A percentile compares a stretch with the other conserved stretches of the same genome.
phyloP scores from a whole-genome alignment of 176 grass and related monocot genomes.

The Oryza longistaminata region DNA sequence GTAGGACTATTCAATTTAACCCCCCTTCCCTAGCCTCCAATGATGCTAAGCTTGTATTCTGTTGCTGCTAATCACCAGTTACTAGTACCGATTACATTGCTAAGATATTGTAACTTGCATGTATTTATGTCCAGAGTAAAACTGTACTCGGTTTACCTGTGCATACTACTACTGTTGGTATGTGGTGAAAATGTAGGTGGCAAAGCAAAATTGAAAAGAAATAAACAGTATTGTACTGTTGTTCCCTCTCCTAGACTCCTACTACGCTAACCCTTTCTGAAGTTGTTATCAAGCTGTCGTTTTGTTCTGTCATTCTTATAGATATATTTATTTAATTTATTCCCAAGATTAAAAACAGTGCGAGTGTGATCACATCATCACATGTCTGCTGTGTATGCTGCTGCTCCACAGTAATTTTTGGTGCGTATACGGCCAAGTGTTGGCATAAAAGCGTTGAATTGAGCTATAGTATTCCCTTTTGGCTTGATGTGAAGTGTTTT shows the following conservation, averaged over 20 bases:
- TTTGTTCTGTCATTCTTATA: background rate
- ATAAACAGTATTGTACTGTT: background rate
- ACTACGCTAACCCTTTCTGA: background rate
- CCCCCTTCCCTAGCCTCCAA: slow-evolving; percentile 34
- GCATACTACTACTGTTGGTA: slow-evolving; percentile 37
- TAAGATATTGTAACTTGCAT: slow-evolving; percentile 43
- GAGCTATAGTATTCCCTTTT: too few relatives aligned
- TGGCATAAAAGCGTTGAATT: background rate
- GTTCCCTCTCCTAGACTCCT: background rate
- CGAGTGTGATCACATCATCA: background rate
- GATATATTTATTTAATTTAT: background rate
- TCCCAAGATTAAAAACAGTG: background rate
- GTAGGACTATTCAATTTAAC: slow-evolving; percentile 57
- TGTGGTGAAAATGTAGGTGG: background rate
- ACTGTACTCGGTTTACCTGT: slow-evolving; percentile 51
- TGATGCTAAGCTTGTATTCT: slow-evolving; percentile 31
- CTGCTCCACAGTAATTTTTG: background rate
- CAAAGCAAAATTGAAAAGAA: slow-evolving; percentile 13
- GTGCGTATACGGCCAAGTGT: background rate
- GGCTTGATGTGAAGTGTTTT: too few relatives aligned
- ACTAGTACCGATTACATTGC: slow-evolving; percentile 30
- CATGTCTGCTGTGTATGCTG: background rate
- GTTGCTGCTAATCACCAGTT: slow-evolving; percentile 23
- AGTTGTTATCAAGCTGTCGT: background rate
- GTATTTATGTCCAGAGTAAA: slow-evolving; percentile 23